Base-by-base conservation (phyloP, 1,284 basidiomycete genomes). In the Mycena sp. region DNA sequence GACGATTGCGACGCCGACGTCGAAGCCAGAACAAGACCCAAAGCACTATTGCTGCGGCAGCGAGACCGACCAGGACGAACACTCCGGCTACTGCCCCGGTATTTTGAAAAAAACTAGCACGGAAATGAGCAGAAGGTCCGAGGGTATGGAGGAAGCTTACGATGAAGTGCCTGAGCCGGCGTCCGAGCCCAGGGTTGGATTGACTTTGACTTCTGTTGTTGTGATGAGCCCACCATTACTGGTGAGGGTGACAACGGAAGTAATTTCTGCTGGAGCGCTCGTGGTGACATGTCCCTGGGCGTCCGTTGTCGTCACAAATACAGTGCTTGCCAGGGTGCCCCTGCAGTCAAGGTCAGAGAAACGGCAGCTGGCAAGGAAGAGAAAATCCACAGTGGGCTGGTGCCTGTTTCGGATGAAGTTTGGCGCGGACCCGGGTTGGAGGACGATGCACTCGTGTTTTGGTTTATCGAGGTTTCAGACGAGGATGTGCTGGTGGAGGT, bases 21-120 rank as follows among this genome's bases (percentile, higher is more conserved):
- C 88, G 86, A 63, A 91, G 74, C 57, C 86, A 89, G 74, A 92
- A 92, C 69, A 91, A 75, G 58, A 91, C 77, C 81, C 87, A 92
- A 35, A 92, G 79, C 37, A 87, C 72, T 61, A 93, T 89, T 11
- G 90, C 86, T 1, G 88, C 87, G 6, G 81, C 84, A 12, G 90
- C 87, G 25, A 93, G 81, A 37, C 90, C 92, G 12, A 92, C 89
- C 30, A 93, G 84, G 38, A 91, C 82, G 70, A 93, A 93, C 23
- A 92, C 90, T 46, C 87, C 92, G 6, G 87, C 87, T 4, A 93
- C 91, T 14, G 91, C 91, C 23, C 90, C 90, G 37, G 87, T 89
- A 71, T 92, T 88, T 28, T 76, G 71, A 76, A 93, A 92, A 75
- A 93, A 93, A 60, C 90, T 92, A 69, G 11, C 7, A 69, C 32